phyloP scores from a whole-genome alignment of 495 filamentous ascomycete species.

The Penicillium bovifimosum region DNA sequence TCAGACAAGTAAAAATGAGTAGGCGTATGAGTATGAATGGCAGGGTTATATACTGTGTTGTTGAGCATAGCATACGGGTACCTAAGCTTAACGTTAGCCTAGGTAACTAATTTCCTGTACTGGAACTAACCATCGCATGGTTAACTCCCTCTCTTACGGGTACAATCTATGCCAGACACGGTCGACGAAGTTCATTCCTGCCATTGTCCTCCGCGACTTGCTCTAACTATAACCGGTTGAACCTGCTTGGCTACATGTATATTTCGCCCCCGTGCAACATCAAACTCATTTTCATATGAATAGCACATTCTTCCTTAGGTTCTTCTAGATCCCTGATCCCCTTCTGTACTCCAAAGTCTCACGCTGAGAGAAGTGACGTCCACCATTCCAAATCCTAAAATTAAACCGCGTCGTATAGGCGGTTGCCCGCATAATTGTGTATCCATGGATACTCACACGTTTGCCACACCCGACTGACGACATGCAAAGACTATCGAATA shows the following conservation, averaged over 20 bases:
- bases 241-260: neutral
- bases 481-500: slow-evolving; percentile 2
- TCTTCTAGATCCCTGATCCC: neutral
- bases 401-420: neutral
- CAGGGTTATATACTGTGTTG: neutral
- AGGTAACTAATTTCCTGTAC: too few species aligned
- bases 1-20: neutral
- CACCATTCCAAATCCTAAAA: neutral
- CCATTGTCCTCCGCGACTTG: too few species aligned
- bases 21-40: neutral
- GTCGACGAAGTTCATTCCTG: too few species aligned
- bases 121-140: too few species aligned
- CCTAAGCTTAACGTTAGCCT: too few species aligned
- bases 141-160: too few species aligned
- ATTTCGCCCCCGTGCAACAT: neutral
- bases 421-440: slow-evolving; percentile 12
- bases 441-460: slow-evolving; percentile 15
- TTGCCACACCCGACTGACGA: slow-evolving; percentile 15
- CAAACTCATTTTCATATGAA: neutral
- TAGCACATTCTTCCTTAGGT: neutral
- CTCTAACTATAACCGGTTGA: too few species aligned
- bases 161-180: too few species aligned
- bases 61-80: neutral
- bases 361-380: neutral
- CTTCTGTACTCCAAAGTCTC: too few species aligned